Conservation (phyloP, 257 asterid species). For the Solanum paucissectum region DNA sequence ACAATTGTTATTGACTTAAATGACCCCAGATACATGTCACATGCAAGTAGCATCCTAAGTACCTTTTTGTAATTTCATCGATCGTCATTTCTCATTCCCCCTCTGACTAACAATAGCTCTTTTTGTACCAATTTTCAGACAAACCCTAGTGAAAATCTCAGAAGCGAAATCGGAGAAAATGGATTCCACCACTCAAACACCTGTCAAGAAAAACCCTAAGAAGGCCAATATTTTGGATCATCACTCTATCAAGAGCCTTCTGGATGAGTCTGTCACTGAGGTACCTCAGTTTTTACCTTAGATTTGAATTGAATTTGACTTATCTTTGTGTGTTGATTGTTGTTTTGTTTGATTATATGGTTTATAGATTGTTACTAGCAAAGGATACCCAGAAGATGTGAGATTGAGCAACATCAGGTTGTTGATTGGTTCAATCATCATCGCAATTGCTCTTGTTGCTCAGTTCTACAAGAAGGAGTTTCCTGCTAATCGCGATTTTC, state of each 20-base stretch:
- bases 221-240: slow-evolving; percentile 82
- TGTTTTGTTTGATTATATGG: background rate
- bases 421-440: slow-evolving; percentile 56
- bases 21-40: background rate
- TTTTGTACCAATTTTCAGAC: background rate
- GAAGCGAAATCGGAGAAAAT: slow-evolving; percentile 7
- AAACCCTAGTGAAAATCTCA: background rate
- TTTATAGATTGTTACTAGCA: slow-evolving; percentile 71
- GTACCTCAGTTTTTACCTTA: slow-evolving; percentile 12
- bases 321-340: background rate
- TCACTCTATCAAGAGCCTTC: slow-evolving; percentile 68
- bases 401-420: slow-evolving; percentile 76
- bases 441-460: slow-evolving; percentile 72
- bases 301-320: background rate
- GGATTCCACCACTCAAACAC: slow-evolving; percentile 1
- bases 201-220: slow-evolving; percentile 28
- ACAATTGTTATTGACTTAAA: background rate
- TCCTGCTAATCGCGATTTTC: slow-evolving; percentile 74
- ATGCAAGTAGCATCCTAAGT: background rate
- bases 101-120: background rate
- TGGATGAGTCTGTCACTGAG: slow-evolving; percentile 86
- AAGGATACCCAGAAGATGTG: slow-evolving; percentile 75
- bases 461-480: slow-evolving; percentile 93
- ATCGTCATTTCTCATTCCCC: background rate
- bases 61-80: background rate